These are phyloP conservation scores for Didymella pomorum DNA, from an alignment of 2,329 filamentous ascomycete species.

Conservation along the genomic window DNA sequence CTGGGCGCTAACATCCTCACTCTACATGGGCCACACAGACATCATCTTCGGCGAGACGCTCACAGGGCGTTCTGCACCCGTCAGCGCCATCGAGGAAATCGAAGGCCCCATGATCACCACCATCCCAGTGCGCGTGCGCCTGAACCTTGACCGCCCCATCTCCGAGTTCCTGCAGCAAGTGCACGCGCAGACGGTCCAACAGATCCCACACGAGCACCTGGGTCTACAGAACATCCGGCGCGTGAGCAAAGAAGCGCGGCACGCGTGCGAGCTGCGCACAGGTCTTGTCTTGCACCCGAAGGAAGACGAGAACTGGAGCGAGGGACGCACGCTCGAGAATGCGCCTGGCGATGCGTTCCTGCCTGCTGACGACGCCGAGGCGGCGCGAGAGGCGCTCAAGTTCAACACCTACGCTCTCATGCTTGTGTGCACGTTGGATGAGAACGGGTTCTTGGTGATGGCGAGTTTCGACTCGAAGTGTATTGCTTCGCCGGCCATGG, in stretches of 20 bases:
- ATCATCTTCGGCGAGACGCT: conserved; percentile 68
- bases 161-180: conserved; percentile 64
- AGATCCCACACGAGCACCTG: conserved; percentile 71
- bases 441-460: conserved; percentile 65
- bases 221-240: conserved; percentile 67
- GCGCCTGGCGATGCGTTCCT: conserved; percentile 61
- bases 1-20: conserved; percentile 66
- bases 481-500: conserved; percentile 61
- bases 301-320: conserved; percentile 36
- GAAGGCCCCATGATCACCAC: conserved; percentile 70
- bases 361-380: conserved; percentile 64
- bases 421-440: conserved; percentile 68
- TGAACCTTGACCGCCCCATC: conserved; percentile 56
- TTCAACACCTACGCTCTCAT: conserved; percentile 69
- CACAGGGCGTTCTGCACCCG: conserved; percentile 61
- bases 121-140: conserved; percentile 62
- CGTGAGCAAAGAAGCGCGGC: conserved; percentile 44
- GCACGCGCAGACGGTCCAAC: conserved; percentile 63
- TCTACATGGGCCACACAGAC: conserved; percentile 61
- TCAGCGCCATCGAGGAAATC: conserved; percentile 61
- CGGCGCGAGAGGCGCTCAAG: conserved; percentile 66
- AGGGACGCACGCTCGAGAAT: conserved; percentile 26
- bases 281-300: conserved; percentile 51
- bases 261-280: conserved; percentile 48
- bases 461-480: conserved; percentile 72